Conservation (phyloP, 2,329 filamentous ascomycete species). For the Aspergillus sp. region DNA sequence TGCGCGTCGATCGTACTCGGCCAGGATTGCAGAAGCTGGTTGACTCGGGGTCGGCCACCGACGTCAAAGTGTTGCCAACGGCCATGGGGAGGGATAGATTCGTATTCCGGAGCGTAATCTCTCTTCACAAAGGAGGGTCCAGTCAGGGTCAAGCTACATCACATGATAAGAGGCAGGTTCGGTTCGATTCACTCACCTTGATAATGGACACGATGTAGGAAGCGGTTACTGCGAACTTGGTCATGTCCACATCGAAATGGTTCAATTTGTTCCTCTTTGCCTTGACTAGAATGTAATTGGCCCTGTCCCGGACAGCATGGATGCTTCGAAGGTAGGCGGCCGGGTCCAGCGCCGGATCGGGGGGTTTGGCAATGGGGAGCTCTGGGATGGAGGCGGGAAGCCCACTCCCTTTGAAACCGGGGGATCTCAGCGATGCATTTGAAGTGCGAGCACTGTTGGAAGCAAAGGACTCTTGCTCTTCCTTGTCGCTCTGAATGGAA, state of each 20-base stretch:
- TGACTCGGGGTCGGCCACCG: constrained; percentile 48
- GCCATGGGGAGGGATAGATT: constrained; percentile 73
- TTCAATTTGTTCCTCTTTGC: constrained; percentile 71
- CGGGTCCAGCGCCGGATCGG: constrained; percentile 82
- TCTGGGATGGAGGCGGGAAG: constrained; percentile 59
- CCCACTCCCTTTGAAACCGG: constrained; percentile 44
- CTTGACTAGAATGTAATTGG: constrained; percentile 68
- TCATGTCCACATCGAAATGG: constrained; percentile 85
- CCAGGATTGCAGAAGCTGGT: constrained; percentile 48
- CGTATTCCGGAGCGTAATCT: constrained; percentile 65
- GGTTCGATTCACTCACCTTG: constrained; percentile 58
- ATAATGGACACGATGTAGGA: constrained; percentile 88
- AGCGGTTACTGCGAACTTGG: constrained; percentile 77
- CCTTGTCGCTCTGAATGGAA: constrained; percentile 31
- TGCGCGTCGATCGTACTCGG: constrained; percentile 40
- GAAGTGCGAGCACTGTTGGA: constrained; percentile 40
- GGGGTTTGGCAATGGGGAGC: constrained; percentile 75
- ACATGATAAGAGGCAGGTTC: constrained; percentile 1
- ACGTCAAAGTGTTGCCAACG: constrained; percentile 63
- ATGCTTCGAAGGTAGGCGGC: constrained; percentile 88
- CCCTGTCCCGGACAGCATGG: constrained; percentile 78
- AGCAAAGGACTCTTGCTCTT: constrained; percentile 35
- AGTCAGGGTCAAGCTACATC: constrained; percentile 3
- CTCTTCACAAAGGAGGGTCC: constrained; percentile 42
- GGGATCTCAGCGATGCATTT: constrained; percentile 47